Percentiles rank a stretch among this genome's conserved stretches.
Evolutionary conservation across 2,329 filamentous ascomycete genomes (phyloP).

Genomic region (Apiospora pterosperma): DNA sequence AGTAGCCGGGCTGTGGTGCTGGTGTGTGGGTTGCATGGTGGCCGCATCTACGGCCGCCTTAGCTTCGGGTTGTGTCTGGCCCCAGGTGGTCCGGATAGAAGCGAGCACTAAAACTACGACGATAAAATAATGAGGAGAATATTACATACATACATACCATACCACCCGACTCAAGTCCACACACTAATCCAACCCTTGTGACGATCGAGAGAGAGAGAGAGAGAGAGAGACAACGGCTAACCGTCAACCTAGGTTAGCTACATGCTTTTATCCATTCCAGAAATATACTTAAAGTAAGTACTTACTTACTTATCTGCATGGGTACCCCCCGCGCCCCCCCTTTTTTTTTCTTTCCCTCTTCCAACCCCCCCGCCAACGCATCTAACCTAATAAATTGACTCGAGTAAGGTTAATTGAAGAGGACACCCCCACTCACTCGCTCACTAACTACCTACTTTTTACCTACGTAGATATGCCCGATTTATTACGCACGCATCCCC

Average conservation of each 20-base stretch:
- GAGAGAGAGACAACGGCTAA: not conserved
- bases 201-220: not conserved
- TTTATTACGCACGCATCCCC: not conserved
- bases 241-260: conserved; percentile 1
- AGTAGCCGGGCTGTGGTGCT: not conserved
- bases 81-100: not conserved
- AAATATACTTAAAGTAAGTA: too few relatives aligned
- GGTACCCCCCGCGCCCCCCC: too few relatives aligned
- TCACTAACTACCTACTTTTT: too few relatives aligned
- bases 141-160: not conserved
- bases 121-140: not conserved
- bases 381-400: not conserved
- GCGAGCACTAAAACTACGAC: not conserved
- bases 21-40: not conserved
- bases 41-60: not conserved
- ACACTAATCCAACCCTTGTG: not conserved
- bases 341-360: not conserved
- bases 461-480: not conserved
- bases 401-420: not conserved
- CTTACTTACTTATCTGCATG: too few relatives aligned
- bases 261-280: too few relatives aligned
- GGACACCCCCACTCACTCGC: not conserved
- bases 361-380: not conserved
- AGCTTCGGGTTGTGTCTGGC: not conserved
- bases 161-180: not conserved